Evolutionary conservation across 2,329 filamentous ascomycete genomes (phyloP).

Genomic region (Talaromyces sp.): DNA sequence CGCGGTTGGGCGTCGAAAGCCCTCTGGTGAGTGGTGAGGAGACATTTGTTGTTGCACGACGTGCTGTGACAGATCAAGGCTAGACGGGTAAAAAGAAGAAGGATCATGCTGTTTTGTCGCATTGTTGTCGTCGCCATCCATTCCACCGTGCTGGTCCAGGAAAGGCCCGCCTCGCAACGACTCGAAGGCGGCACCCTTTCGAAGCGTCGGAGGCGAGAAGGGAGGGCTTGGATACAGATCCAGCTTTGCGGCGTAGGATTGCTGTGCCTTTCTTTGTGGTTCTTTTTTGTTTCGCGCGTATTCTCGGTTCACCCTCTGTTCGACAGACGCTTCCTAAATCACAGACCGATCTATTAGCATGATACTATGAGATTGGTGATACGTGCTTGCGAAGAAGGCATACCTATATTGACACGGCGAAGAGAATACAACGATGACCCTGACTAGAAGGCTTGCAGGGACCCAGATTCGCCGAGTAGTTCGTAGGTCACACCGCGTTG

Average conservation of each 20-base stretch:
- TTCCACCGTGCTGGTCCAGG: slow-evolving; percentile 55
- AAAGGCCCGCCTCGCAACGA: slow-evolving; percentile 52
- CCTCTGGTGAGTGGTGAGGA: slow-evolving; percentile 44
- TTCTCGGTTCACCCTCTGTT: neutral
- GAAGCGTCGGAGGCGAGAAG: slow-evolving; percentile 62
- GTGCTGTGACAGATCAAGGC: slow-evolving; percentile 43
- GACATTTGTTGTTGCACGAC: slow-evolving; percentile 39
- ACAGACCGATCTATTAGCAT: neutral
- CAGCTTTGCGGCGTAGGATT: slow-evolving; percentile 51
- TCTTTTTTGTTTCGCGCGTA: neutral
- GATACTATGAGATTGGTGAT: neutral
- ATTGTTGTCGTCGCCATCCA: slow-evolving; percentile 72
- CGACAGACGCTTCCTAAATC: neutral
- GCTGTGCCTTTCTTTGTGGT: neutral
- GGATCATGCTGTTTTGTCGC: slow-evolving; percentile 64
- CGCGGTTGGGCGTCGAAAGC: slow-evolving; percentile 28
- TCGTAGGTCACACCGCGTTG: neutral
- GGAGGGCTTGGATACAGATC: slow-evolving; percentile 58
- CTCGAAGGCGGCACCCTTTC: slow-evolving; percentile 48
- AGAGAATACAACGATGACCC: neutral
- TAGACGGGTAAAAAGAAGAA: slow-evolving; percentile 56
- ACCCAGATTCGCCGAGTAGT: neutral
- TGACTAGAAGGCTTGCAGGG: neutral
- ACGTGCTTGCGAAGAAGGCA: neutral
- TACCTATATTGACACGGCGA: neutral